These are phyloP conservation scores for Russula sp. DNA, from an alignment of 768 basidiomycete genomes.

Conservation along the genomic window DNA sequence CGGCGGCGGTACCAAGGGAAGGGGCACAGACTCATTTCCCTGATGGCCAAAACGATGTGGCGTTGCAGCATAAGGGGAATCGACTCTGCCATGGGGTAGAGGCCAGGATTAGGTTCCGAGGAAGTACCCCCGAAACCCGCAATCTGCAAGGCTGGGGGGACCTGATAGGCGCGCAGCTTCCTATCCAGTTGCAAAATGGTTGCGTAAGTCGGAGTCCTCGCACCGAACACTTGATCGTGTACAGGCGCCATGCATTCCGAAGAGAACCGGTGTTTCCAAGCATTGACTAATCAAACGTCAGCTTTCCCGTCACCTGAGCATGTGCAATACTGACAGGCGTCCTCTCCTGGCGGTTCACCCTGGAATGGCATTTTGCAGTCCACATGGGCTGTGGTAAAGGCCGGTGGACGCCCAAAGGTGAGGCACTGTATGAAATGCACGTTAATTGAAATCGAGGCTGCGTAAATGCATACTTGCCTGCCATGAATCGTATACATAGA, in stretches of 20 bases:
- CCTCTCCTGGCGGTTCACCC: constrained; percentile 46
- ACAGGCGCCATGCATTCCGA: constrained; percentile 61
- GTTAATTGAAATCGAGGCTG: background rate
- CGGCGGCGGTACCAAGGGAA: constrained; percentile 2
- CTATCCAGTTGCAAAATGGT: constrained; percentile 62
- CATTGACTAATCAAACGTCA: constrained; percentile 44
- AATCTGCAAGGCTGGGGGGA: constrained; percentile 62
- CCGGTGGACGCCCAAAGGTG: constrained; percentile 68
- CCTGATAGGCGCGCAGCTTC: constrained; percentile 59
- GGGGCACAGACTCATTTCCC: constrained; percentile 56
- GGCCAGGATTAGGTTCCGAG: constrained; percentile 31
- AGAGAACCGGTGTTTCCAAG: constrained; percentile 68
- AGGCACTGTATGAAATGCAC: constrained; percentile 47
- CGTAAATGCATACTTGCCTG: constrained; percentile 45
- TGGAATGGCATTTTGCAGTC: constrained; percentile 40
- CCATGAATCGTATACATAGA: constrained; percentile 66
- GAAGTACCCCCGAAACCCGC: constrained; percentile 54
- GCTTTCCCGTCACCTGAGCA: constrained; percentile 30
- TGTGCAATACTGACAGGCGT: constrained; percentile 55
- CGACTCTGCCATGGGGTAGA: constrained; percentile 43
- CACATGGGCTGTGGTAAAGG: constrained; percentile 45
- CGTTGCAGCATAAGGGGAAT: constrained; percentile 64
- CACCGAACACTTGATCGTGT: constrained; percentile 66
- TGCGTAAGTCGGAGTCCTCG: constrained; percentile 57
- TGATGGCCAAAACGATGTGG: constrained; percentile 62